phyloP scores from a whole-genome alignment of 2,329 filamentous ascomycete genomes.

The Hawksworthiomyces lignivorus region DNA sequence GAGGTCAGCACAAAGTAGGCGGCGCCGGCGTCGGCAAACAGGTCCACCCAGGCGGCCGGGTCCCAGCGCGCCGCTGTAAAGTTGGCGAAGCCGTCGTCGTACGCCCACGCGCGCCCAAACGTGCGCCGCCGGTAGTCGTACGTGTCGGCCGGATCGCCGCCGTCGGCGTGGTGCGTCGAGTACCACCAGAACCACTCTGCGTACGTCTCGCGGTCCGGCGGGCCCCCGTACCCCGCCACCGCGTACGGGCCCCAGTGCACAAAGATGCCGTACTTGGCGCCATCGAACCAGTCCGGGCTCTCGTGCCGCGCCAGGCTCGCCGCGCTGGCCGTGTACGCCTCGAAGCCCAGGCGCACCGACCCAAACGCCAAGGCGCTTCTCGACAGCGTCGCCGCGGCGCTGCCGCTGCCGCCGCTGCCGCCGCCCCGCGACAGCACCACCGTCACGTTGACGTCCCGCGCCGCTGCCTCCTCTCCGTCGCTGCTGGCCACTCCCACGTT shows the following conservation, averaged over 20 bases:
- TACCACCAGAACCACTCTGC: constrained; percentile 44
- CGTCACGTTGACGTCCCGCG: not conserved
- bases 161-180: constrained; percentile 20
- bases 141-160: constrained; percentile 10
- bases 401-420: no score
- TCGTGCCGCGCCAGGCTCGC: constrained; percentile 30
- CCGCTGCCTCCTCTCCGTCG: no score
- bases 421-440: not conserved
- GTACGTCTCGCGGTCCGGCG: constrained; percentile 31
- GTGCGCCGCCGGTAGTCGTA: constrained; percentile 16
- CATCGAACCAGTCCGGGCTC: constrained; percentile 45
- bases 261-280: constrained; percentile 52
- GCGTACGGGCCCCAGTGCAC: constrained; percentile 52
- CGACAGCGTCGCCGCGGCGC: no score
- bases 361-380: no score
- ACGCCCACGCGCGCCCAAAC: constrained; percentile 14
- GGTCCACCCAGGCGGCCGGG: constrained; percentile 25
- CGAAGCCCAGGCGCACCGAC: constrained; percentile 10
- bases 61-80: constrained; percentile 14
- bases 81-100: constrained; percentile 28
- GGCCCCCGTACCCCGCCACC: constrained; percentile 48
- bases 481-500: constrained; percentile 9
- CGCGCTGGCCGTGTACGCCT: constrained; percentile 9
- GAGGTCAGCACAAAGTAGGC: constrained; percentile 39
- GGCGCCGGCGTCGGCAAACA: constrained; percentile 29